Base-by-base conservation (phyloP, 768 basidiomycete genomes). In the Lentinula guzmanii region DNA sequence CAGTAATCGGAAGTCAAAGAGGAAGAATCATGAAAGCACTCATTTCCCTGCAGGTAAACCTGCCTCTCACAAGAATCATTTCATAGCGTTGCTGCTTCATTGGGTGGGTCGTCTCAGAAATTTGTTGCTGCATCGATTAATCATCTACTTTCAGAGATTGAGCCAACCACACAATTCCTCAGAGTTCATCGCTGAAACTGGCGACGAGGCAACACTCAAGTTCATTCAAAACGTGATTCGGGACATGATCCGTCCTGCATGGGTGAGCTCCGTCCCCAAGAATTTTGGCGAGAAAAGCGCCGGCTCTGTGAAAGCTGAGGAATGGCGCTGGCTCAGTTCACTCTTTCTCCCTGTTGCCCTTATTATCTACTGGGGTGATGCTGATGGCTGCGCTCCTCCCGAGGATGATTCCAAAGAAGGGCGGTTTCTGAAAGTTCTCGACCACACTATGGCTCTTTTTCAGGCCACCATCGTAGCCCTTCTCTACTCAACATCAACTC, bases 271-370 rank as follows among this genome's bases (percentile, higher is more conserved):
- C 0, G 69, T 73, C 4, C 74, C 74, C 2, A 7, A 43, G 4
- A 69, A 71, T 42, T 74, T 67, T 55, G 69, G 73, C 7, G 67
- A 69, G 4, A 54, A 34, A 7, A 63, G 46, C 16, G 72, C 73
- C 0, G 73, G 77, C 3, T 70, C 65, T 0, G 62, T 78, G 41
- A 78, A 78, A 52, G 74, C 75, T 0, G 74, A 73, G 31, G 66
- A 78, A 61, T 78, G 77, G 76, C 62, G 68, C 4, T 63, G 64
- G 0, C 45, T 75, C 4, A 55, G 62, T 33, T 72, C 67, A 0
- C 55, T 76, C 13, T 73, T 72, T 55, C 63, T 78, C 3, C 76
- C 76, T 1, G 64, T 77, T 4, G 70, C 74, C 0, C 64, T 78
- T 1, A 62, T 75, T 8, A 69, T 66, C 13, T 45, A 73, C 1